These are phyloP conservation scores for Delonix regia DNA, from an alignment of 306 rosid species.

Conservation along the genomic window DNA sequence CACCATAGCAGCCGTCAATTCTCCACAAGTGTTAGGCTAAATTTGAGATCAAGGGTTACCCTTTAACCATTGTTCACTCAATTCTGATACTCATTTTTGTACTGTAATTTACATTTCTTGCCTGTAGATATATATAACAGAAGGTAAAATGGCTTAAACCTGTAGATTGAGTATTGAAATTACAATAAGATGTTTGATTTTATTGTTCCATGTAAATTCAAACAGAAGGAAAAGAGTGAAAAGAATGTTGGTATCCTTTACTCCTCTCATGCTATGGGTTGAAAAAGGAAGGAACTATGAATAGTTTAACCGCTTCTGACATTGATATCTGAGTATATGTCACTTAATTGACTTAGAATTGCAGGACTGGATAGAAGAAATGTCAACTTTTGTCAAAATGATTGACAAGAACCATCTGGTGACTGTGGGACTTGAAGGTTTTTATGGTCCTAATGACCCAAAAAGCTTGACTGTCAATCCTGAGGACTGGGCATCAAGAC, in stretches of 20 bases:
- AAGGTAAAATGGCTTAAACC: neutral
- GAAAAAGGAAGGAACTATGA: neutral
- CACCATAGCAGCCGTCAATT: neutral
- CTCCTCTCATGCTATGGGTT: constrained; percentile 6
- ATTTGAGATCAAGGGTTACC: constrained; percentile 20
- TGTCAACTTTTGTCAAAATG: constrained; percentile 80
- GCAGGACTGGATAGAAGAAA: constrained; percentile 98
- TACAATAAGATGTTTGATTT: neutral
- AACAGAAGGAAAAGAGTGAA: neutral
- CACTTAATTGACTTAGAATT: constrained; percentile 35
- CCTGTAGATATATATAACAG: neutral
- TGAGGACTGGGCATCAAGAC: constrained; percentile 90
- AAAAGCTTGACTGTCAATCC: constrained; percentile 77
- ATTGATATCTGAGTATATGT: constrained; percentile 21
- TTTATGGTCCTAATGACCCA: constrained; percentile 88
- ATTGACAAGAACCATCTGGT: constrained; percentile 91
- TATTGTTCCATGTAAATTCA: constrained; percentile 25
- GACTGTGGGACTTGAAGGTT: constrained; percentile 94
- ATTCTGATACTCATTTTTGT: neutral
- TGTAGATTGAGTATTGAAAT: neutral
- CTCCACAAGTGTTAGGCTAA: neutral
- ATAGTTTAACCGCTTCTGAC: constrained; percentile 14
- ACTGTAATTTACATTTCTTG: neutral
- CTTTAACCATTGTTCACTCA: neutral
- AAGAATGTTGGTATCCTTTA: neutral